Evolutionary conservation across 2,329 filamentous ascomycete species (phyloP), one percentile per base, ranked within the genome.

Genomic region (Talaromyces sp.): DNA sequence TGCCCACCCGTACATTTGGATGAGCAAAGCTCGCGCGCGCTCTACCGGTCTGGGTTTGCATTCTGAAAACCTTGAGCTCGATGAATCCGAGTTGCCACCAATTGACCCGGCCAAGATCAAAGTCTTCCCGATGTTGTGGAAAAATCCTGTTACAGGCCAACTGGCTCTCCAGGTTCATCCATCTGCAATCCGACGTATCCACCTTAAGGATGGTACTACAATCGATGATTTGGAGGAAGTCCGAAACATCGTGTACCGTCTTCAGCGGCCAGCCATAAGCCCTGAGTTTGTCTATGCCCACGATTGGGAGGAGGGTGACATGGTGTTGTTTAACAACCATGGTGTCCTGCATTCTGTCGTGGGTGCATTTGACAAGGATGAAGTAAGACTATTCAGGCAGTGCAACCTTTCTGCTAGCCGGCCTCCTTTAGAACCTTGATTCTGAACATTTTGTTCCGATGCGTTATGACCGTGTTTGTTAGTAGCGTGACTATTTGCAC

Each of bases 1-100:
- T 0, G 82, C 89, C 2, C 89, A 93, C 67, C 89, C 89, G 5
- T 93, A 93, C 73, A 85, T 93, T 63, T 93, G 89, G 89, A 93
- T 93, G 88, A 86, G 82, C 61, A 72, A 79, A 26, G 87, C 89
- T 52, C 85, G 84, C 67, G 87, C 88, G 43, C 84, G 84, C 17
- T 78, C 87, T 7, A 84, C 86, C 56, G 90, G 89, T 0, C 82
- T 93, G 0, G 90, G 89, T n/a, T 75, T 93, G 60, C 77, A 88
- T 27, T 88, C 86, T 0, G 85, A 90, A 61, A 82, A 79, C 53
- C 80, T 81, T 35, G 89, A 93, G 68, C 77, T 91, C 1, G 71
- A 84, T 0, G 56, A 79, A 0, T 74, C 75, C 2, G 81, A 88
- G 4, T 80, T 93, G 0, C 89, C 89, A 1, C 80, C 83, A 1